Base-by-base conservation (phyloP, 1,284 basidiomycete species). In the Ganoderma lingzhi region DNA sequence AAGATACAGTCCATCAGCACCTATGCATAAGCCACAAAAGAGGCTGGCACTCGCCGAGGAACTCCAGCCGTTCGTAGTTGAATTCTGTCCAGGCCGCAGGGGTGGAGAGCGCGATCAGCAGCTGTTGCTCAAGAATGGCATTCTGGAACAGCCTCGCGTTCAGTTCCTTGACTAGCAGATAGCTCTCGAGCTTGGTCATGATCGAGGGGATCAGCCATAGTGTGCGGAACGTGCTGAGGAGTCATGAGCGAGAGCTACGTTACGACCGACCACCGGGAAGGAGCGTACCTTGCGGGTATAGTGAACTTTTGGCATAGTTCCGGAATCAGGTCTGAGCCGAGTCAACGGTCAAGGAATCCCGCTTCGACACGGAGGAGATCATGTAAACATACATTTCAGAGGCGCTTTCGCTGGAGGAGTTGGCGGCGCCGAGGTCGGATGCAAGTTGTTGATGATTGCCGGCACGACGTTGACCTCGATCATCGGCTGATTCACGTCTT, bases 31-130 rank as follows among this genome's bases (percentile, higher is more conserved):
- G 67, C 55, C 14, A 17, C 35, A 9, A 28, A 14, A 35, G 35
- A 14, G 23, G 39, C 5, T 5, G 5, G 14, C 10, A 19, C 62
- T 23, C 77, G 93, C 93, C 94, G 39, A 95, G 84, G 64, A 95
- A 83, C 77, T 96, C 94, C 45, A 95, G 81, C 45, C 94, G 88
- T 79, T 96, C 93, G 78, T 95, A 96, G 80, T 95, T 86, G 70
- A 85, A 84, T 71, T 92, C 92, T 48, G 86, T 84, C 45, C 85
- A 85, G 44, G 88, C 88, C 15, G 91, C 88, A 23, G 91, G 90
- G 0, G 93, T 82, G 69, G 88, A 89, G 45, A 94, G 81, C 10
- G 94, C 92, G 53, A 84, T 82, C 63, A 89, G 85, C 62, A 96
- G 82, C 30, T 88, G 82, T 28, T 85, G 78, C 73, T 93, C 90